Evolutionary conservation across 2,329 filamentous ascomycete species (phyloP).

Genomic region (Neonectria coccinea): DNA sequence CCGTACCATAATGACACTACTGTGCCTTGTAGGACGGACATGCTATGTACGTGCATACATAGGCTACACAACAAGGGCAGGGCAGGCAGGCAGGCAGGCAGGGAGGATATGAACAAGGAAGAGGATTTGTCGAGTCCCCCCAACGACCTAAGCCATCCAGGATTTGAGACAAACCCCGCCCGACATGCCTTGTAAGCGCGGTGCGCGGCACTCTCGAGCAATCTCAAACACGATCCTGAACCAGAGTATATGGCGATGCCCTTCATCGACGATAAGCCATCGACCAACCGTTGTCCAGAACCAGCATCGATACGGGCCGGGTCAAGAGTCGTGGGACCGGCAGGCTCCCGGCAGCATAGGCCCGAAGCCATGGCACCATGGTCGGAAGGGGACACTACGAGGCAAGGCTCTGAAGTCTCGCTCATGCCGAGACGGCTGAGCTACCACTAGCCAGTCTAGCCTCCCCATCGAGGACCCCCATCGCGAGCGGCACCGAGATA

Average conservation of each 20-base stretch:
- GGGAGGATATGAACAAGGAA: background rate
- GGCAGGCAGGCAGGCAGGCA: background rate
- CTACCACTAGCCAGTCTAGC: slow-evolving; percentile 17
- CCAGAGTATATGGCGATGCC: background rate
- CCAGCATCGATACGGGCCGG: background rate
- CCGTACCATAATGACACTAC: slow-evolving; percentile 5
- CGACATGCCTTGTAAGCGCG: background rate
- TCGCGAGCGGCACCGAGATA: slow-evolving; percentile 28
- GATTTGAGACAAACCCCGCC: slow-evolving; percentile 2
- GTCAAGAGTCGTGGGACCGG: slow-evolving; percentile 1
- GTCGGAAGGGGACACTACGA: slow-evolving; percentile 9
- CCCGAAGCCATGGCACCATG: slow-evolving; percentile 6
- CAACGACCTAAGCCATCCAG: background rate
- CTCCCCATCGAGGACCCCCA: slow-evolving; percentile 17
- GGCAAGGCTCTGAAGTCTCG: slow-evolving; percentile 17
- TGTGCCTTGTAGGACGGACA: background rate
- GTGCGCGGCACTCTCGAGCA: background rate
- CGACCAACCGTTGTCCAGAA: slow-evolving; percentile 10
- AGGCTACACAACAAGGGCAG: background rate
- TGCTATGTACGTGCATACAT: background rate
- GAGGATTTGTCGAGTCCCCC: background rate
- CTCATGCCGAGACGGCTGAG: slow-evolving; percentile 29
- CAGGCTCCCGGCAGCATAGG: slow-evolving; percentile 1
- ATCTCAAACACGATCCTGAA: background rate
- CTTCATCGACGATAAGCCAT: slow-evolving; percentile 14